Evolutionary conservation across 495 filamentous ascomycete genomes (phyloP).

Genomic region (Durotheca rogersii): DNA sequence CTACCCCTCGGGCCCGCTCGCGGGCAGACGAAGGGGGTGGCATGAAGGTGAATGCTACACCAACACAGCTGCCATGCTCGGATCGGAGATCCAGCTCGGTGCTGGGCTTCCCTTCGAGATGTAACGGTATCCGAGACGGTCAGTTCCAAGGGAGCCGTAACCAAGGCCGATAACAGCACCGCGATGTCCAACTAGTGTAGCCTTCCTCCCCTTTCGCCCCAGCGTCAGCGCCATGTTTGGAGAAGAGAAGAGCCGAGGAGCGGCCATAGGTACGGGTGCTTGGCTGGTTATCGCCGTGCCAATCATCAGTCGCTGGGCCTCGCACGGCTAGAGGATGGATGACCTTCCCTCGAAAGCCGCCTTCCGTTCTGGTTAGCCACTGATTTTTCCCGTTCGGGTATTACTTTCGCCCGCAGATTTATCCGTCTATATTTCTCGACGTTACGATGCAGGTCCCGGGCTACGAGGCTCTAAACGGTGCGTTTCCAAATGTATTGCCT

Average conservation of each 20-base stretch:
- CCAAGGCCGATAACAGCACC: constrained; percentile 10
- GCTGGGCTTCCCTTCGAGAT: constrained; percentile 14
- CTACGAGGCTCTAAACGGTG: constrained; percentile 10
- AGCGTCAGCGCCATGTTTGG: constrained; percentile 8
- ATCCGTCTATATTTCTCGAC: constrained; percentile 28
- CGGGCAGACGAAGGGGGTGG: constrained; percentile 15
- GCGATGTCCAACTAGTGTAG: not conserved
- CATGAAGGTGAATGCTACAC: constrained; percentile 1
- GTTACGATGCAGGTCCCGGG: constrained; percentile 25
- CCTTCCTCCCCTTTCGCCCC: not conserved
- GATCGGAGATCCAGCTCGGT: constrained; percentile 22
- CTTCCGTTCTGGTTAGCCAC: constrained; percentile 28
- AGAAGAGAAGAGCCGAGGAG: constrained; percentile 24
- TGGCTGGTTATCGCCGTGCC: constrained; percentile 2
- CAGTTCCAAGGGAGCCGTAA: not conserved
- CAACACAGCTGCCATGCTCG: constrained; percentile 15
- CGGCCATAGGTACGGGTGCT: constrained; percentile 4
- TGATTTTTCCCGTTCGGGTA: constrained; percentile 5
- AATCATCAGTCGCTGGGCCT: constrained; percentile 15
- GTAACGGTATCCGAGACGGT: constrained; percentile 11
- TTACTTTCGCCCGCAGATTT: constrained; percentile 16
- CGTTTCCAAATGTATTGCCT: not conserved
- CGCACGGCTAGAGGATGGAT: constrained; percentile 14
- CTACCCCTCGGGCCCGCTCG: too few species aligned
- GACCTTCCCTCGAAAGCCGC: constrained; percentile 12